phyloP scores from a whole-genome alignment of 1,284 basidiomycete genomes.

The Moesziomyces globuligerus region DNA sequence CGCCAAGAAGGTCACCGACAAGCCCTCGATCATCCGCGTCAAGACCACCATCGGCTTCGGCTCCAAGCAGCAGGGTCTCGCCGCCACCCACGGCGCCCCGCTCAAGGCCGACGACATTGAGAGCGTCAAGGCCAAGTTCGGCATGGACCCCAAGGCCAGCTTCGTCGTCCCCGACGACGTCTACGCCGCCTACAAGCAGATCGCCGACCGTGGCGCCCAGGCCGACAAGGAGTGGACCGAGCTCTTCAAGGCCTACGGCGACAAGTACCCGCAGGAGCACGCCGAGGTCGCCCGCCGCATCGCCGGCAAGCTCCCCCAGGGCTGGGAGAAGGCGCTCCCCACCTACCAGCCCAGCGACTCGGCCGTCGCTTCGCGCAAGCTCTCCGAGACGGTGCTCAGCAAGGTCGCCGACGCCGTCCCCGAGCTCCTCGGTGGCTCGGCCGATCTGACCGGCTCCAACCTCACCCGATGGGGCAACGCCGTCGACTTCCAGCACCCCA shows the following conservation, averaged over 20 bases:
- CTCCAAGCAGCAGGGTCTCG: constrained; percentile 88
- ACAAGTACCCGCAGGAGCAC: constrained; percentile 84
- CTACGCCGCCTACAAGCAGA: constrained; percentile 76
- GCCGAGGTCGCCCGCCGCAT: constrained; percentile 87
- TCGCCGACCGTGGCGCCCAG: constrained; percentile 78
- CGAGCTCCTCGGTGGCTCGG: constrained; percentile 83
- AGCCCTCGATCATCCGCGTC: constrained; percentile 86
- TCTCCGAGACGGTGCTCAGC: constrained; percentile 88
- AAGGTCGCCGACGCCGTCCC: constrained; percentile 80
- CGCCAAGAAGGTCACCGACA: constrained; percentile 79
- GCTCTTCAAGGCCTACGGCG: constrained; percentile 77
- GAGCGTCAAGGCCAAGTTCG: constrained; percentile 84
- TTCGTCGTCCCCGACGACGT: constrained; percentile 84
- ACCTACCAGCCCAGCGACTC: constrained; percentile 82
- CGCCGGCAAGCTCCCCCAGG: constrained; percentile 80
- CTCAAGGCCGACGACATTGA: constrained; percentile 91
- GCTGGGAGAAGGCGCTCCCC: constrained; percentile 87
- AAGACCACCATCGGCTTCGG: constrained; percentile 93
- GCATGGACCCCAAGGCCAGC: constrained; percentile 80
- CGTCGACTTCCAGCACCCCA: constrained; percentile 89
- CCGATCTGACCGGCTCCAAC: constrained; percentile 92
- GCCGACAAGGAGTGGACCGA: constrained; percentile 81
- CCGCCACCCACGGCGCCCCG: constrained; percentile 90
- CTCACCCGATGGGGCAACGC: constrained; percentile 82
- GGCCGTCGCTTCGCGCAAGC: constrained; percentile 89